phyloP scores from a whole-genome alignment of 495 filamentous ascomycete species.

The Hypoxylon rickii region DNA sequence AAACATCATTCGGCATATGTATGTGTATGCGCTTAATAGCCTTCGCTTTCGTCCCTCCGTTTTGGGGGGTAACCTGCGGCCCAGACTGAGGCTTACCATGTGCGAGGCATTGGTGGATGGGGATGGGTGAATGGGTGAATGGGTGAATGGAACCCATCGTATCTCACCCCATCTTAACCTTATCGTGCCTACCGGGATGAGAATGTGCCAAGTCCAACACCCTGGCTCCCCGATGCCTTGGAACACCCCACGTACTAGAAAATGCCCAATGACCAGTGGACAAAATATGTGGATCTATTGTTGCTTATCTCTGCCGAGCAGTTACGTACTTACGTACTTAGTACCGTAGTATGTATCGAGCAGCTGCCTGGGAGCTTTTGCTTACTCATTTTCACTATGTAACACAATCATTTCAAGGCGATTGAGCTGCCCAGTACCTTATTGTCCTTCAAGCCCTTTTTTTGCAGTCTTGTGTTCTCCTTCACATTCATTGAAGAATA shows the following conservation, averaged over 20 bases:
- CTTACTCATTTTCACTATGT: conserved; percentile 34
- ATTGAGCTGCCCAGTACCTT: too few relatives aligned
- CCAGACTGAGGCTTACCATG: too few relatives aligned
- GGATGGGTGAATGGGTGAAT: neutral
- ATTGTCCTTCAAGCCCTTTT: conserved; percentile 1
- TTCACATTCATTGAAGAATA: too few relatives aligned
- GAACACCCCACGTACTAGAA: conserved; percentile 13
- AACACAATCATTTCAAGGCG: conserved; percentile 21
- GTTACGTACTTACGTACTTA: too few relatives aligned
- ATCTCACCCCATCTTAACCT: conserved; percentile 11
- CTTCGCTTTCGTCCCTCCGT: too few relatives aligned
- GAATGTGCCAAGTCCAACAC: conserved; percentile 23
- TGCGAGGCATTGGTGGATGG: too few relatives aligned
- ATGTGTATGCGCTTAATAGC: too few relatives aligned
- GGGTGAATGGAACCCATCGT: neutral
- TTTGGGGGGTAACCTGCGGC: too few relatives aligned
- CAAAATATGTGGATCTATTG: conserved; percentile 7
- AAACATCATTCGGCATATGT: too few relatives aligned
- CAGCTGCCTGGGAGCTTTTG: too few relatives aligned
- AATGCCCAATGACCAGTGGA: conserved; percentile 10
- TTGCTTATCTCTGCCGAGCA: conserved; percentile 35
- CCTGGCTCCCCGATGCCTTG: conserved; percentile 18
- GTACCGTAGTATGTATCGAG: too few relatives aligned
- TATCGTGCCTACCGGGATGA: conserved; percentile 10
- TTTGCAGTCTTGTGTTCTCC: conserved; percentile 6